Conservation (phyloP, 805 yeast genomes). For the Candida sanyiensis region DNA sequence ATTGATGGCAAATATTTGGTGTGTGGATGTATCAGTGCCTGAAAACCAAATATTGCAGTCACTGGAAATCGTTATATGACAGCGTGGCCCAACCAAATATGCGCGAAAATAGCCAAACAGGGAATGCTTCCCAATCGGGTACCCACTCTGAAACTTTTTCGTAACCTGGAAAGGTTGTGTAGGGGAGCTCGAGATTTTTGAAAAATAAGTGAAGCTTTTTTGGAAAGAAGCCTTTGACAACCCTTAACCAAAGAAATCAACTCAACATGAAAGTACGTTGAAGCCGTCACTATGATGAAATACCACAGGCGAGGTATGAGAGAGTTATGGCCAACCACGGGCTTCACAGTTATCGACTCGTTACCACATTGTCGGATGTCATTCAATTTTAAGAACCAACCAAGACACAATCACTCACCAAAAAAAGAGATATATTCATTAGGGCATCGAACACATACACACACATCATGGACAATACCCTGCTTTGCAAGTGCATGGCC, state of each 20-base stretch:
- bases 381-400: too few relatives aligned
- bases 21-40: conserved; percentile 2
- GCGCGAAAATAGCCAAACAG: conserved; percentile 4
- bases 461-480: too few relatives aligned
- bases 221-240: conserved; percentile 6
- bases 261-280: conserved; percentile 15
- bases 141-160: conserved; percentile 22
- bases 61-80: too few relatives aligned
- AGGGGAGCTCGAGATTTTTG: conserved; percentile 17
- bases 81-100: not conserved
- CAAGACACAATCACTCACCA: too few relatives aligned
- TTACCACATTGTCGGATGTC: too few relatives aligned
- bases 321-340: not conserved
- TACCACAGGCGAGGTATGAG: not conserved
- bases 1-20: not conserved
- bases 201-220: conserved; percentile 15
- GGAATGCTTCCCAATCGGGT: conserved; percentile 13
- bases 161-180: conserved; percentile 5
- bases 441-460: too few relatives aligned
- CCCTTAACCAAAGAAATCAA: conserved; percentile 6
- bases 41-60: too few relatives aligned
- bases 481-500: too few relatives aligned
- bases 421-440: too few relatives aligned
- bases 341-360: too few relatives aligned
- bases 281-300: not conserved